Percentiles rank a stretch among this genome's conserved stretches.
Conservation (phyloP, 139 green algal species). For the Haematococcus lacustris region DNA sequence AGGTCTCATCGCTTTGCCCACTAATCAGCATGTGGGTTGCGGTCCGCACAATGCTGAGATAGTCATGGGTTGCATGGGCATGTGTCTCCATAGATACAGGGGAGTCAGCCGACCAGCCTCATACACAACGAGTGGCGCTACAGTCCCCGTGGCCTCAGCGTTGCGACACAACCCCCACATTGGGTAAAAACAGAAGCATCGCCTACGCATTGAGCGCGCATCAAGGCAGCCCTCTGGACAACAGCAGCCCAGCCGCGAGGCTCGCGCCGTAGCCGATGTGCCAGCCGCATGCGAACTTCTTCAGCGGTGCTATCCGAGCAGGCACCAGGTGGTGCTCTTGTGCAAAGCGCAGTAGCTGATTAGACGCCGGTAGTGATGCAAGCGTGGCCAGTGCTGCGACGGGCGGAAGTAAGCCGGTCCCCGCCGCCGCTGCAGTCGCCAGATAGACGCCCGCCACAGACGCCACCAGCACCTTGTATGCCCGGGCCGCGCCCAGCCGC, state of each 20-base stretch:
- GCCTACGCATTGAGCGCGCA: too few species aligned
- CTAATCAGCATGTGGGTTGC: too few species aligned
- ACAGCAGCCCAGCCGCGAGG: slow-evolving; percentile 34
- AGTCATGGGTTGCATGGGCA: too few species aligned
- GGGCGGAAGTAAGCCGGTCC: slow-evolving; percentile 13
- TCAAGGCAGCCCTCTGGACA: too few species aligned
- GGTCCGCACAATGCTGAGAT: too few species aligned
- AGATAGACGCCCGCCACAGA: slow-evolving; percentile 10
- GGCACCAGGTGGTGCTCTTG: slow-evolving; percentile 11
- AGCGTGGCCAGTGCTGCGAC: slow-evolving; percentile 2
- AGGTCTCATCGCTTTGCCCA: too few species aligned
- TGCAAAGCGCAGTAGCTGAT: slow-evolving; percentile 5
- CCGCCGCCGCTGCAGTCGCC: slow-evolving; percentile 3
- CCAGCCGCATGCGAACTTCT: slow-evolving; percentile 50
- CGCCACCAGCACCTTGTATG: slow-evolving; percentile 25
- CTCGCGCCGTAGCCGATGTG: slow-evolving; percentile 41
- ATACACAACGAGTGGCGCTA: too few species aligned
- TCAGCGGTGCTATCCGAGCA: slow-evolving; percentile 37
- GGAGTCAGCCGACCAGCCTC: too few species aligned
- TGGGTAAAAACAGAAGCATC: too few species aligned
- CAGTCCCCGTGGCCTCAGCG: too few species aligned
- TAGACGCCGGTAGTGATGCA: slow-evolving; percentile 29
- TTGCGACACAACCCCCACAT: too few species aligned
- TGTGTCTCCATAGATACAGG: too few species aligned
- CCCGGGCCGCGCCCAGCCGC: slow-evolving; percentile 56